A percentile compares a stretch with the other conserved stretches of the same genome.
Evolutionary conservation across 1,139 yeast species (phyloP).

Genomic region (Yamadazyma dendronema): DNA sequence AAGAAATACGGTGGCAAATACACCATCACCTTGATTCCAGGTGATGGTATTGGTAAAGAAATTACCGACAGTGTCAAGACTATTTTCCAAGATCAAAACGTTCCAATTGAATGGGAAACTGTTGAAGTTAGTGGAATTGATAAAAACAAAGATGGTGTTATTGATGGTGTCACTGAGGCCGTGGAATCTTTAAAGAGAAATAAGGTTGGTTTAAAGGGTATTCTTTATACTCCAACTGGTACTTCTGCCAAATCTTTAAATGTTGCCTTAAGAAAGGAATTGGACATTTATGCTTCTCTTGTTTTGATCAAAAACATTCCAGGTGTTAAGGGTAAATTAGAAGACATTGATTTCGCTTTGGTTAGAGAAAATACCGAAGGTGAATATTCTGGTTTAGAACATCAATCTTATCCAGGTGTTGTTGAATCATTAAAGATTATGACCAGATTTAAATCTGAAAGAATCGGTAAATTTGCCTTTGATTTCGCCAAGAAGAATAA

Average conservation of each 20-base stretch:
- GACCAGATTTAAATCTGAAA: slow-evolving; percentile 92
- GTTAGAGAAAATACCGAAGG: slow-evolving; percentile 98
- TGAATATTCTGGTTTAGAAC: slow-evolving; percentile 98
- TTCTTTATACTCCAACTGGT: slow-evolving; percentile 85
- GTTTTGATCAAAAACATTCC: slow-evolving; percentile 92
- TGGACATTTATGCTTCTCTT: slow-evolving; percentile 92
- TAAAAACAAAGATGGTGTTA: slow-evolving; percentile 53
- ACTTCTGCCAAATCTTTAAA: slow-evolving; percentile 64
- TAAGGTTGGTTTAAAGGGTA: slow-evolving; percentile 96
- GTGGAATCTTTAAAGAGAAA: slow-evolving; percentile 91
- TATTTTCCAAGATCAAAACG: slow-evolving; percentile 79
- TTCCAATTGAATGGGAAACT: slow-evolving; percentile 94
- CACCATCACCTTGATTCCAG: slow-evolving; percentile 91
- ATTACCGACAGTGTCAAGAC: slow-evolving; percentile 91
- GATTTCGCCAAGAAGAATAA: slow-evolving; percentile 92
- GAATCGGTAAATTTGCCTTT: slow-evolving; percentile 96
- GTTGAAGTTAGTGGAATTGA: slow-evolving; percentile 83
- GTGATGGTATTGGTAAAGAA: slow-evolving; percentile 97
- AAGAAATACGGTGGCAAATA: slow-evolving; percentile 93
- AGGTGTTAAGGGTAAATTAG: slow-evolving; percentile 87
- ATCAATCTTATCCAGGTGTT: slow-evolving; percentile 95
- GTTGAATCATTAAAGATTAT: slow-evolving; percentile 95
- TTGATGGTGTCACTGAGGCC: slow-evolving; percentile 72
- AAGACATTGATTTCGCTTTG: slow-evolving; percentile 86
- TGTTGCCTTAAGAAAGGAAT: slow-evolving; percentile 94